phyloP scores from a whole-genome alignment of 129 eudicot species.

The Oenanthe sinensis region DNA sequence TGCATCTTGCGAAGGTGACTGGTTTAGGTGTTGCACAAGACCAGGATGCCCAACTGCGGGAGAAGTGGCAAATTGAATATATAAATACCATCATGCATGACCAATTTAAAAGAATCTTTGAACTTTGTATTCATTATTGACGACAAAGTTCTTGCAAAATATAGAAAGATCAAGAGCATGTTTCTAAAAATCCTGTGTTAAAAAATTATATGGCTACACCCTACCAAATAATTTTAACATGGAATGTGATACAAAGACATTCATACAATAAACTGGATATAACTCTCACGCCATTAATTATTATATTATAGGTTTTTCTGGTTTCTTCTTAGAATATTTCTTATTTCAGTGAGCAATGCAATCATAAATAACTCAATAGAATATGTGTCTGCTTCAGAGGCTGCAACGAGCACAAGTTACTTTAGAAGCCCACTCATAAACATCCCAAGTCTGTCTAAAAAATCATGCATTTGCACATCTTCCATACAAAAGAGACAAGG shows the following conservation, averaged over 20 bases:
- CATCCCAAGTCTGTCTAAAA: neutral
- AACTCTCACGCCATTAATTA: neutral
- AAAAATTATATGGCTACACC: neutral
- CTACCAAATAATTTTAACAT: neutral
- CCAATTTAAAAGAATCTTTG: neutral
- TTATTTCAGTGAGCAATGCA: neutral
- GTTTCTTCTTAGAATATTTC: neutral
- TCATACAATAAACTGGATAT: neutral
- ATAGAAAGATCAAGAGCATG: neutral
- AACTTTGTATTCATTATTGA: neutral
- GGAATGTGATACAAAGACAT: neutral
- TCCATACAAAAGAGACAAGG: neutral
- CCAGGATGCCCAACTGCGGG: conserved; percentile 35
- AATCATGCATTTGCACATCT: neutral
- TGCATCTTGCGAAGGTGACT: conserved; percentile 18
- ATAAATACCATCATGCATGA: neutral
- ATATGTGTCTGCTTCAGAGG: neutral
- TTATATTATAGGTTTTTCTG: neutral
- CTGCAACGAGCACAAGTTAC: neutral
- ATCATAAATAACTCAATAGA: neutral
- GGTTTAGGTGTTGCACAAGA: conserved; percentile 26
- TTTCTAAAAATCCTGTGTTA: neutral
- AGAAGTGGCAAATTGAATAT: neutral
- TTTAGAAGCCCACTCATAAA: neutral
- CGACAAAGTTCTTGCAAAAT: neutral